Evolutionary conservation across 2,329 filamentous ascomycete species (phyloP).

Genomic region (Aspergillus carbonarius): DNA sequence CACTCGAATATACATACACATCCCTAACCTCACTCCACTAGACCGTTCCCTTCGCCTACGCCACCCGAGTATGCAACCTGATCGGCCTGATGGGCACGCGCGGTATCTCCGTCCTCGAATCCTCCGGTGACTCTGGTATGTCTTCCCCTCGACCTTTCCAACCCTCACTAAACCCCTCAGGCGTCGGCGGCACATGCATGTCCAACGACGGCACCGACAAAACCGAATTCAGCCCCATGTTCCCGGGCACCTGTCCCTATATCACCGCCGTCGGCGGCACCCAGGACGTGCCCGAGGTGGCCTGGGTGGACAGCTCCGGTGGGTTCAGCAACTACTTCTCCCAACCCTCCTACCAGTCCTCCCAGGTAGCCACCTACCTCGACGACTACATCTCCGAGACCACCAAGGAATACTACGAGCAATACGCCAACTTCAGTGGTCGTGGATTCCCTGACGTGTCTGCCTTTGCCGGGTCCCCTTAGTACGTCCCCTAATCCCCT

Average conservation of each 20-base stretch:
- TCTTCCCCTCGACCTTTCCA: background rate
- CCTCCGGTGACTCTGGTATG: slow-evolving; percentile 54
- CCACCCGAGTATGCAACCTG: slow-evolving; percentile 60
- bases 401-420: slow-evolving; percentile 41
- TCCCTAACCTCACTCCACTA: slow-evolving; percentile 39
- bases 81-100: slow-evolving; percentile 66
- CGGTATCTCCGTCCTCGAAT: slow-evolving; percentile 65
- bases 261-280: slow-evolving; percentile 67
- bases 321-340: slow-evolving; percentile 56
- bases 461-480: slow-evolving; percentile 52
- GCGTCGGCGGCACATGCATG: slow-evolving; percentile 1
- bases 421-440: slow-evolving; percentile 52
- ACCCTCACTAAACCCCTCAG: background rate
- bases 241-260: slow-evolving; percentile 67
- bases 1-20: too few relatives aligned
- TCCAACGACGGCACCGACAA: slow-evolving; percentile 48
- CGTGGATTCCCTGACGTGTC: slow-evolving; percentile 60
- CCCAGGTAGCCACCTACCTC: slow-evolving; percentile 48
- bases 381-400: slow-evolving; percentile 10
- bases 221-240: slow-evolving; percentile 59
- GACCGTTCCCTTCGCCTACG: slow-evolving; percentile 61
- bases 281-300: slow-evolving; percentile 49
- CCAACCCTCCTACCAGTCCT: slow-evolving; percentile 50
- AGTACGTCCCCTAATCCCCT: slow-evolving; percentile 44
- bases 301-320: slow-evolving; percentile 46